phyloP scores from a whole-genome alignment of 1,284 basidiomycete species.

The Caloboletus firmus region DNA sequence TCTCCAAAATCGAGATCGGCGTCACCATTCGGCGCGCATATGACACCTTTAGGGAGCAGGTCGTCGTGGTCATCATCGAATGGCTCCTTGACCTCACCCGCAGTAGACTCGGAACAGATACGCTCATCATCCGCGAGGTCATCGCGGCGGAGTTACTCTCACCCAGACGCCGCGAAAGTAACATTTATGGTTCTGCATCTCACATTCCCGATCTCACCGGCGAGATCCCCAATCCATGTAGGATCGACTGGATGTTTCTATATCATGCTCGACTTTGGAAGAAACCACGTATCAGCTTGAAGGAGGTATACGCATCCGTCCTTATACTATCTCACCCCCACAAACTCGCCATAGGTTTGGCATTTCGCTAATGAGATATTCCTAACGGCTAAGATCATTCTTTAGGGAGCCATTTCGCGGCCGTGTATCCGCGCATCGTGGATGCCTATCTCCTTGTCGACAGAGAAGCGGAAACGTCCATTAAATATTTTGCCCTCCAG shows the following conservation, averaged over 20 bases:
- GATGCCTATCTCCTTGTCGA: constrained; percentile 90
- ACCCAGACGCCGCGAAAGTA: constrained; percentile 51
- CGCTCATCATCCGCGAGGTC: constrained; percentile 67
- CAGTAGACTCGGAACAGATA: constrained; percentile 66
- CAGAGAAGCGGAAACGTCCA: constrained; percentile 88
- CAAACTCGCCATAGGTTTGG: constrained; percentile 73
- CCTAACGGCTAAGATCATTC: constrained; percentile 7
- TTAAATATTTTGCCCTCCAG: constrained; percentile 89
- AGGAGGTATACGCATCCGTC: constrained; percentile 80
- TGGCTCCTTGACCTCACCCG: constrained; percentile 84
- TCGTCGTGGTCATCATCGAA: constrained; percentile 79
- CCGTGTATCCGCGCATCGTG: constrained; percentile 83
- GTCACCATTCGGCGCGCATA: constrained; percentile 88
- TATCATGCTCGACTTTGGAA: constrained; percentile 87
- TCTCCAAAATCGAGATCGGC: constrained; percentile 88
- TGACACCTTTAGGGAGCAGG: constrained; percentile 89
- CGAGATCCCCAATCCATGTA: constrained; percentile 56
- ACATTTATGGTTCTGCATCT: constrained; percentile 35
- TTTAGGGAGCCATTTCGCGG: constrained; percentile 81
- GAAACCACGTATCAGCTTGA: constrained; percentile 73
- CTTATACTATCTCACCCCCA: constrained; percentile 73
- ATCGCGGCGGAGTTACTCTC: constrained; percentile 72
- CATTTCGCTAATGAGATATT: constrained; percentile 8
- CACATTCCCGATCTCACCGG: constrained; percentile 43
- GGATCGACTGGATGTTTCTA: constrained; percentile 74